Conservation (phyloP, 257 asterid genomes). For the Solanum okadae region DNA sequence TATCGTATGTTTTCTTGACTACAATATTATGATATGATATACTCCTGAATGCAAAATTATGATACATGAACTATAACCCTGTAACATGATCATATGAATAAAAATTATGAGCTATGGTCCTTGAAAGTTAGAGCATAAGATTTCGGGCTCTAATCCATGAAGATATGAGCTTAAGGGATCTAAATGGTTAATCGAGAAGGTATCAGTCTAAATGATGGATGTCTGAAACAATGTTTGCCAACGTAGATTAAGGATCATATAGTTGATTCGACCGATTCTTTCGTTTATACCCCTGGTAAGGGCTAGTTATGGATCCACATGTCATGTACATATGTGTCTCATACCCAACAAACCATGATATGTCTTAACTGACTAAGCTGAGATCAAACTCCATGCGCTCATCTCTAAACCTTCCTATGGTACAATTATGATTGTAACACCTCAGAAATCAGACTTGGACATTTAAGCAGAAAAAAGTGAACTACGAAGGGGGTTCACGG, state of each 20-base stretch:
- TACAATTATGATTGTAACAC: too few relatives aligned
- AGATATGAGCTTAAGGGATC: neutral
- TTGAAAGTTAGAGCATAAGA: neutral
- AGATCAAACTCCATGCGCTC: neutral
- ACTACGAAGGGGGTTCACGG: rapidly evolving
- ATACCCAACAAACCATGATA: too few relatives aligned
- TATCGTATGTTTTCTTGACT: neutral
- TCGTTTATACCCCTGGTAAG: neutral
- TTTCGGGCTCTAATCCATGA: neutral
- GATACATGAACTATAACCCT: neutral
- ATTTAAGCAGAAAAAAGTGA: too few relatives aligned
- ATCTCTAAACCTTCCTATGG: neutral
- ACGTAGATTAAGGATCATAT: neutral
- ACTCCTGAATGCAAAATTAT: too few relatives aligned
- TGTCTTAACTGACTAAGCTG: neutral
- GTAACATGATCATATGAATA: too few relatives aligned
- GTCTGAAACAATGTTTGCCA: neutral
- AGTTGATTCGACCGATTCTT: too few relatives aligned
- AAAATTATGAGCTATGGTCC: neutral
- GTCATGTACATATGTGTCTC: neutral
- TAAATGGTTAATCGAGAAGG: neutral
- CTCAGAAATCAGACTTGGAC: too few relatives aligned
- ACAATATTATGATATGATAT: neutral
- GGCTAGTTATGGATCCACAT: neutral
- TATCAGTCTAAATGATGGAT: too few relatives aligned